Evolutionary conservation across 805 yeast species (phyloP), one percentile per base, ranked within the genome.

Genomic region (Cyberlindnera saturnus): DNA sequence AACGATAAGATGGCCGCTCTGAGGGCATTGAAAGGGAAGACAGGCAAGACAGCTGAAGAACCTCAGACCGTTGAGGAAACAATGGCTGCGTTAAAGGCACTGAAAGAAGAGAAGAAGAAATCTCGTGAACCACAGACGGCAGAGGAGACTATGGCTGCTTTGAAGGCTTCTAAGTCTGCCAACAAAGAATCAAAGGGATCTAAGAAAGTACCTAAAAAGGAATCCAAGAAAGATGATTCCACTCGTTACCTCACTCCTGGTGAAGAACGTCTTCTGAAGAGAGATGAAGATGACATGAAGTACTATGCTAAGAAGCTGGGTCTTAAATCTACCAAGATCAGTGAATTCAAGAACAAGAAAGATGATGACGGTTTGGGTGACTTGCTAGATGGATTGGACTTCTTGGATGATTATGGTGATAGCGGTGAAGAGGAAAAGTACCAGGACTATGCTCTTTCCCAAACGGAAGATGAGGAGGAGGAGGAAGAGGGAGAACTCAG

Each of bases 231-330:
- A 34, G 47, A 45, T 29, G 48, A 41, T n/a, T 44, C 42, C 18
- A 34, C 36, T 23, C 15, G 34, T 18, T 46, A 59, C 54, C 39
- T 49, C 54, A 50, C 62, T 69, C 67, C 75, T 2, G 69, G 70
- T 4, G 81, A 79, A 32, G 67, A 69, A 32, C 76, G 74, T 6
- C 63, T 73, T 30, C 56, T 75, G 51, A 64, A 66, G 38, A 71
- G 74, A 48, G 95, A 86, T 51, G 95, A 86, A 46, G 81, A 77
- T 44, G 96, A 90, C 42, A 81, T 86, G 64, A 78, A 74, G 35
- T 87, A 82, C 57, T 90, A 88, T 60, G 90, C 96, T 4, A 83
- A 82, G 49, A 82, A 85, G 55, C 68, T 90, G 9, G 95, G 95
- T 1, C 60, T 86, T 52, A 79, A 79, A 49, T 76, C 79, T 0